phyloP scores from a whole-genome alignment of 257 asterid genomes.

The Fraxinus cuspidata region DNA sequence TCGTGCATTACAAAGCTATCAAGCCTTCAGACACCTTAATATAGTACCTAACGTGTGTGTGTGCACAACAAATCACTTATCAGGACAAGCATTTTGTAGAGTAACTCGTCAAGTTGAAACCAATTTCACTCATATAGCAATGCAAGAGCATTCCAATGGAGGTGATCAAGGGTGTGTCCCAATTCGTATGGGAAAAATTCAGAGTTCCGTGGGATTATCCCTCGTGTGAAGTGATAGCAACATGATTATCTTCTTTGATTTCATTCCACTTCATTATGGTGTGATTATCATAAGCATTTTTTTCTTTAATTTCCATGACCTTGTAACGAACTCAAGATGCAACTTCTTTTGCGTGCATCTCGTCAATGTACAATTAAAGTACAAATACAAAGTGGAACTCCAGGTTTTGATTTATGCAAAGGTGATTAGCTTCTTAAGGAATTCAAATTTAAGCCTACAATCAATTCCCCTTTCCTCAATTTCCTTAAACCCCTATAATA shows the following conservation, averaged over 20 bases:
- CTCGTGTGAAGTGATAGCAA: background rate
- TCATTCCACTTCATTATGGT: background rate
- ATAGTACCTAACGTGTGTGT: background rate
- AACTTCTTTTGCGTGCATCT: background rate
- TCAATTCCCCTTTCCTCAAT: background rate
- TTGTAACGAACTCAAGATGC: background rate
- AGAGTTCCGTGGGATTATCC: background rate
- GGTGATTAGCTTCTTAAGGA: background rate
- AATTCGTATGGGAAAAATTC: background rate
- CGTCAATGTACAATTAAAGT: no score
- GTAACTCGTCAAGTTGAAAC: background rate
- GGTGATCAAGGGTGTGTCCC: background rate
- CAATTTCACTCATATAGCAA: background rate
- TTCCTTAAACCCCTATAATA: background rate
- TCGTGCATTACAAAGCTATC: background rate
- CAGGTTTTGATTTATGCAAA: background rate
- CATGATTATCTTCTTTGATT: conserved; percentile 5
- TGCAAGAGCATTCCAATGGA: background rate
- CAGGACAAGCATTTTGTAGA: background rate
- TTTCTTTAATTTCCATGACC: background rate
- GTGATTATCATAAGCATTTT: background rate
- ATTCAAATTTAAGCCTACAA: background rate
- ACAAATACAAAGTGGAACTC: background rate
- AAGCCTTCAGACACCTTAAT: background rate
- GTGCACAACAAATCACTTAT: no score